Evolutionary conservation across 805 yeast genomes (phyloP).

Genomic region (Starmerella floricola): DNA sequence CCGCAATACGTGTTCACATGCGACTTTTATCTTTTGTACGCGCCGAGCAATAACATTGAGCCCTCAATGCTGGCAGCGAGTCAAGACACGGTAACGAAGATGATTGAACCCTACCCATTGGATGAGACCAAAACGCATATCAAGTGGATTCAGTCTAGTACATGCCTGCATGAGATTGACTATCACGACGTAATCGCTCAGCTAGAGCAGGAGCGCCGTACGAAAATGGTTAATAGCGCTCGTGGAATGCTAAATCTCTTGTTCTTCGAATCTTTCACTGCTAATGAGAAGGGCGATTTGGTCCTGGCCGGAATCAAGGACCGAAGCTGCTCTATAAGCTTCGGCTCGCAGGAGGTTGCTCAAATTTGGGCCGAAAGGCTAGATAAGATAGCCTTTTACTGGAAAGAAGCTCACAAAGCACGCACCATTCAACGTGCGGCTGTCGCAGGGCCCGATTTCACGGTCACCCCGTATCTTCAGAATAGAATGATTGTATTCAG

Average conservation of each 20-base stretch:
- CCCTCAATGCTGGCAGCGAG: slow-evolving; percentile 38
- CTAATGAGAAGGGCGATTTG: slow-evolving; percentile 22
- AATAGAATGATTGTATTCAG: slow-evolving; percentile 47
- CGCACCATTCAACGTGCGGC: slow-evolving; percentile 26
- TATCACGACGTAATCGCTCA: slow-evolving; percentile 45
- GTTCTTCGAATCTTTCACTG: slow-evolving; percentile 29
- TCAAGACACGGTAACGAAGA: slow-evolving; percentile 22
- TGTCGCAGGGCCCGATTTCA: slow-evolving; percentile 2
- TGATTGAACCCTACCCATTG: slow-evolving; percentile 44
- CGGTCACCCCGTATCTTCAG: slow-evolving; percentile 41
- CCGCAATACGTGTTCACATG: slow-evolving; percentile 50
- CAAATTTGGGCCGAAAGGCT: slow-evolving; percentile 21
- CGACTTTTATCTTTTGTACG: slow-evolving; percentile 49
- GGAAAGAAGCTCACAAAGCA: slow-evolving; percentile 40
- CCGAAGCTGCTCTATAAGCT: slow-evolving; percentile 8
- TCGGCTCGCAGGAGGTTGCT: slow-evolving; percentile 48
- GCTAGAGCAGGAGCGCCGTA: slow-evolving; percentile 53
- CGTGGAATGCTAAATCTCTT: slow-evolving; percentile 51
- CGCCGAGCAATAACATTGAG: slow-evolving; percentile 41
- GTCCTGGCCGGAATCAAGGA: slow-evolving; percentile 24
- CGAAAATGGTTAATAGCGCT: slow-evolving; percentile 44
- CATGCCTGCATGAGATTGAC: slow-evolving; percentile 35
- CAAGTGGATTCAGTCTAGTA: slow-evolving; percentile 41
- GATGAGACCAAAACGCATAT: slow-evolving; percentile 35
- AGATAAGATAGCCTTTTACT: slow-evolving; percentile 33